phyloP scores from a whole-genome alignment of 2,329 filamentous ascomycete species.

The Pseudogymnoascus sp. region DNA sequence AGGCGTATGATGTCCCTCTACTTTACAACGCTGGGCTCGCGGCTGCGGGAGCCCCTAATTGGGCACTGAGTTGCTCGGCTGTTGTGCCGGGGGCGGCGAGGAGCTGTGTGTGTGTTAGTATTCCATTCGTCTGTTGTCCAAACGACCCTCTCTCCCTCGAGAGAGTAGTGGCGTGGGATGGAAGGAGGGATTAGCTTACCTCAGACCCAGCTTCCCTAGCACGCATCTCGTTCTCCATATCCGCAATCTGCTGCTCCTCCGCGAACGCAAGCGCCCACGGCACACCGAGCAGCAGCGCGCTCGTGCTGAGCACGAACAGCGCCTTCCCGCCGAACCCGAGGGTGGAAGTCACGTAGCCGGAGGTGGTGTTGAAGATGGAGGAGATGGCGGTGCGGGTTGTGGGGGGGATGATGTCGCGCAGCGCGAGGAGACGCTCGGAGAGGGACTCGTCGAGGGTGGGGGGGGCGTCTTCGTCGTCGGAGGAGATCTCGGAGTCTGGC shows the following conservation, averaged over 20 bases:
- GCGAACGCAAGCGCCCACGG: conserved; percentile 88
- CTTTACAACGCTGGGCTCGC: neutral
- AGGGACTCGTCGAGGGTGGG: conserved; percentile 49
- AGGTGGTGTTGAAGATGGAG: conserved; percentile 47
- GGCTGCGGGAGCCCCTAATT: neutral
- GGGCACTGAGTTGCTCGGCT: conserved; percentile 4
- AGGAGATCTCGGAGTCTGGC: conserved; percentile 74
- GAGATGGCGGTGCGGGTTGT: conserved; percentile 60
- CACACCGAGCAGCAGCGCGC: conserved; percentile 79
- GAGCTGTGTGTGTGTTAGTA: neutral
- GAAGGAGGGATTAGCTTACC: conserved; percentile 31
- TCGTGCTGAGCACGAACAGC: conserved; percentile 85
- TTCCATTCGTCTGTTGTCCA: too few species aligned
- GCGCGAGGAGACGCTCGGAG: conserved; percentile 59
- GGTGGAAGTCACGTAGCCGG: conserved; percentile 48
- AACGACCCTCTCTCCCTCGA: too few species aligned
- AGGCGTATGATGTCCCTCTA: neutral
- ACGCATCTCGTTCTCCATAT: conserved; percentile 96
- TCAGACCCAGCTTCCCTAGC: conserved; percentile 90
- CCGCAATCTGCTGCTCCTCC: conserved; percentile 92
- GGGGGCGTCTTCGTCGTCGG: conserved; percentile 60
- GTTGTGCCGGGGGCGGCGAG: neutral
- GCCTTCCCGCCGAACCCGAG: conserved; percentile 72
- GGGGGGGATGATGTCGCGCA: conserved; percentile 69
- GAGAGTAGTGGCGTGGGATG: too few species aligned